Evolutionary conservation across 768 basidiomycete species (phyloP).

Genomic region (Collybiopsis luxurians): DNA sequence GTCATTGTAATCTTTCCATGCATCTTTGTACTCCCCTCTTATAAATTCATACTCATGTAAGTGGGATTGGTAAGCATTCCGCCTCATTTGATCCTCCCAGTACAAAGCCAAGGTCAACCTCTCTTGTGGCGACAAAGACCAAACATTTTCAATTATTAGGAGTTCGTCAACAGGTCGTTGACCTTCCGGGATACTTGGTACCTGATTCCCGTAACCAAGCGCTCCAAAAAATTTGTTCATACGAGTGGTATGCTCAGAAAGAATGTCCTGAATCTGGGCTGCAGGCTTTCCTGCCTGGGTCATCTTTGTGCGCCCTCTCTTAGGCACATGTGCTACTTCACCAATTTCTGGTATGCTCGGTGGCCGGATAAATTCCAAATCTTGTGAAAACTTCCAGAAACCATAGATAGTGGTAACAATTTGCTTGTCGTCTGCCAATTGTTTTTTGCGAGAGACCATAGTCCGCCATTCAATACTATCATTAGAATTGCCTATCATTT

Average conservation of each 20-base stretch:
- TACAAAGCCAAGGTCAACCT: conserved; percentile 38
- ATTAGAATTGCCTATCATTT: background rate
- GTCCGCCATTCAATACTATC: conserved; percentile 4
- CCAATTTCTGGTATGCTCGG: conserved; percentile 1
- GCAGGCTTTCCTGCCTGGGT: background rate
- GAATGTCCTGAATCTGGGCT: conserved; percentile 2
- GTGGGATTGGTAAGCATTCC: conserved; percentile 23
- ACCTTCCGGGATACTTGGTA: conserved; percentile 36
- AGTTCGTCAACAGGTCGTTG: conserved; percentile 37
- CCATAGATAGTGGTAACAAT: conserved; percentile 33
- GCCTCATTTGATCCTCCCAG: conserved; percentile 47
- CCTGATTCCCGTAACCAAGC: conserved; percentile 25
- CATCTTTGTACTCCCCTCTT: conserved; percentile 39
- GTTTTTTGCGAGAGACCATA: conserved; percentile 7
- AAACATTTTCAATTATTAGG: conserved; percentile 38
- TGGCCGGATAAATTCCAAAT: conserved; percentile 44
- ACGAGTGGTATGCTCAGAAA: background rate
- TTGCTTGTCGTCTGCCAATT: background rate
- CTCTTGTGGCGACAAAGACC: conserved; percentile 53
- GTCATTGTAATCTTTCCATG: conserved; percentile 30
- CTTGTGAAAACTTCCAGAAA: conserved; percentile 48
- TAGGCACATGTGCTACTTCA: too few relatives aligned
- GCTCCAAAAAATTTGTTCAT: conserved; percentile 32
- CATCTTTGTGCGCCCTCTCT: background rate
- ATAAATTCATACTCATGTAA: conserved; percentile 40